These are phyloP conservation scores for Trametes maxima DNA, from an alignment of 768 basidiomycete genomes.

Conservation along the genomic window DNA sequence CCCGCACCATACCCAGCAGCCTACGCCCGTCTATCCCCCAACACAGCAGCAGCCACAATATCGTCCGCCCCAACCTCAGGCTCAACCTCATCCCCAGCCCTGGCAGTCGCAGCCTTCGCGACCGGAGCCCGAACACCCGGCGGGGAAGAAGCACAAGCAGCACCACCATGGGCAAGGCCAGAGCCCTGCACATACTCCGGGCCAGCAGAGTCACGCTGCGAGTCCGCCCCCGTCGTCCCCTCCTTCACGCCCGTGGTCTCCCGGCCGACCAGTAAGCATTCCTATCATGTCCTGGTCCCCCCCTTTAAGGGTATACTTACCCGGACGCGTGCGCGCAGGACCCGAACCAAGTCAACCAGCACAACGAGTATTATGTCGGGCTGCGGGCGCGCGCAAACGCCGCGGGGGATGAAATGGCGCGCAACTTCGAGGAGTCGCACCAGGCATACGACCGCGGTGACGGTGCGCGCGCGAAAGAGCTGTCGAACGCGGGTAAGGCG, in stretches of 20 bases:
- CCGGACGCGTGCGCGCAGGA: constrained; percentile 38
- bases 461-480: constrained; percentile 77
- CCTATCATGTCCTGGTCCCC: background rate
- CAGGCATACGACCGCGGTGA: constrained; percentile 74
- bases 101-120: constrained; percentile 2
- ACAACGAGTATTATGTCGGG: constrained; percentile 65
- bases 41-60: background rate
- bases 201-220: constrained; percentile 1
- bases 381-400: constrained; percentile 76
- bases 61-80: constrained; percentile 4
- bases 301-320: background rate
- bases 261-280: constrained; percentile 9
- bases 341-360: constrained; percentile 63
- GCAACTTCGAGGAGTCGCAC: constrained; percentile 69
- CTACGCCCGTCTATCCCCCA: constrained; percentile 10
- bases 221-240: constrained; percentile 11
- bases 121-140: constrained; percentile 5
- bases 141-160: constrained; percentile 13
- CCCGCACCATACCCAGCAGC: constrained; percentile 22
- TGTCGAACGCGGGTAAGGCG: constrained; percentile 78
- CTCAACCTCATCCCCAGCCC: constrained; percentile 5
- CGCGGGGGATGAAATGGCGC: constrained; percentile 80
- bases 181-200: background rate
- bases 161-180: constrained; percentile 7
- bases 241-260: constrained; percentile 21